A percentile compares a stretch with the other conserved stretches of the same genome.
Evolutionary conservation across 2,329 filamentous ascomycete species (phyloP).

Genomic region (Penicillium griseofulvum): DNA sequence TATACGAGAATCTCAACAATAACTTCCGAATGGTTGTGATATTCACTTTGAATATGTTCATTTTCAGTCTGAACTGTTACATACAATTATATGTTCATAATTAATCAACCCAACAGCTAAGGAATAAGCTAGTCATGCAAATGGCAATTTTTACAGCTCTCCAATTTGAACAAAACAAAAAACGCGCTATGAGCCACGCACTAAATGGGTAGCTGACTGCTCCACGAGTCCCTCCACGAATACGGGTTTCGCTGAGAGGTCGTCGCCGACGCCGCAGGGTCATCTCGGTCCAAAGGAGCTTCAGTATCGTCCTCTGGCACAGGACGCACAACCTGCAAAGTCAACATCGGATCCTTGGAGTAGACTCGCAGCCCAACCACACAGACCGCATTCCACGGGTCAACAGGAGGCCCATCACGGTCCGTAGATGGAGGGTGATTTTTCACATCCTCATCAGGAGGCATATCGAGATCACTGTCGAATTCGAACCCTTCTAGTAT

Average conservation of each 20-base stretch:
- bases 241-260: neutral
- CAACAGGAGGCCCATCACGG: constrained; percentile 13
- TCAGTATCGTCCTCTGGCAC: constrained; percentile 39
- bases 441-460: constrained; percentile 28
- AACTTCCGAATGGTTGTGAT: neutral
- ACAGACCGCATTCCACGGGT: constrained; percentile 61
- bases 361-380: constrained; percentile 60
- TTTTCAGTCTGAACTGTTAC: no score
- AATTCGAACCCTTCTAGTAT: constrained; percentile 43
- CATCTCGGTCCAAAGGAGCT: constrained; percentile 46
- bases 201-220: neutral
- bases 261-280: constrained; percentile 36
- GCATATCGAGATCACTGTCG: constrained; percentile 45
- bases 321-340: constrained; percentile 53
- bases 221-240: constrained; percentile 23
- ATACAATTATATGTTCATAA: neutral
- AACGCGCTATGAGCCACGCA: neutral
- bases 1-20: neutral
- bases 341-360: constrained; percentile 50
- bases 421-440: neutral
- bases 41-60: no score
- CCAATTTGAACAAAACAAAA: neutral
- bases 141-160: neutral
- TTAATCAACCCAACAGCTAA: neutral
- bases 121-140: neutral